Conservation (phyloP, 768 basidiomycete species). For the Naganishia antarctica region DNA sequence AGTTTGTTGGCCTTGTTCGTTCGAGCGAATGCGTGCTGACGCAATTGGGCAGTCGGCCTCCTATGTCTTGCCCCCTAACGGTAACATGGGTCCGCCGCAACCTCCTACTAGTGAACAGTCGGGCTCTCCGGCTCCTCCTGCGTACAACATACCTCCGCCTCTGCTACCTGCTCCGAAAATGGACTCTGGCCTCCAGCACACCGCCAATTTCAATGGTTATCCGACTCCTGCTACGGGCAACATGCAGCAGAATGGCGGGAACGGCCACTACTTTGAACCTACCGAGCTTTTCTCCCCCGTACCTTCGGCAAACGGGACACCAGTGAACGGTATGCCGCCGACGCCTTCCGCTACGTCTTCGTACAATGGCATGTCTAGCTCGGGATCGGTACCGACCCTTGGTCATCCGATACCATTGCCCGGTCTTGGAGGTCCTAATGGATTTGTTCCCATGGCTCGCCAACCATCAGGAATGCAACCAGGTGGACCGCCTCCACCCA, state of each 20-base stretch:
- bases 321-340: slow-evolving; percentile 14
- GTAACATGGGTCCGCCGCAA: slow-evolving; percentile 32
- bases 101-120: slow-evolving; percentile 2
- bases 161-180: slow-evolving; percentile 20
- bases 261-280: slow-evolving; percentile 17
- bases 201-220: background rate
- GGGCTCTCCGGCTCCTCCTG: slow-evolving; percentile 18
- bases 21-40: background rate
- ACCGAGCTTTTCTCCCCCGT: slow-evolving; percentile 15
- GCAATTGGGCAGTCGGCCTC: slow-evolving; percentile 34
- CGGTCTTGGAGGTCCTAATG: background rate
- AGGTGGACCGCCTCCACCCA: background rate
- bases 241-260: slow-evolving; percentile 8
- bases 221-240: slow-evolving; percentile 2
- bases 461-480: slow-evolving; percentile 7
- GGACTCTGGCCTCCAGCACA: background rate
- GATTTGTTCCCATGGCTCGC: slow-evolving; percentile 2
- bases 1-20: slow-evolving; percentile 28
- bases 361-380: slow-evolving; percentile 24
- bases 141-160: slow-evolving; percentile 28
- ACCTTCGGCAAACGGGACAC: slow-evolving; percentile 12
- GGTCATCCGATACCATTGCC: background rate
- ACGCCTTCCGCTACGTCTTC: slow-evolving; percentile 8
- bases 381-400: slow-evolving; percentile 12
- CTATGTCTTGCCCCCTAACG: slow-evolving; percentile 33